Conservation (phyloP, 495 filamentous ascomycete species). For the Mytilinidion resinicola region DNA sequence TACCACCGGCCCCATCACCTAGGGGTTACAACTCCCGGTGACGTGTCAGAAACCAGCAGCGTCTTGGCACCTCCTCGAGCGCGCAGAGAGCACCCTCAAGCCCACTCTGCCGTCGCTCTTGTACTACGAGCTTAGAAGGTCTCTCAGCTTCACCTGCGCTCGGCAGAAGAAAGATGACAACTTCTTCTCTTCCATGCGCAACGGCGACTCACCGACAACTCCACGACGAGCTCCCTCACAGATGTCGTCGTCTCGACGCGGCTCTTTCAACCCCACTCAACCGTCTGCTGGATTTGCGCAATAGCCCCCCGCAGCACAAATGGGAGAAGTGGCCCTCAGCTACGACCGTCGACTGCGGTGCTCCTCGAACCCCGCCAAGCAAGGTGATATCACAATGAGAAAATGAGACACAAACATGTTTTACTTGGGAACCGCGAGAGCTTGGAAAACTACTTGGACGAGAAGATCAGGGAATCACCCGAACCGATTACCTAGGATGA, state of each 20-base stretch:
- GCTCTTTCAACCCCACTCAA: conserved; percentile 44
- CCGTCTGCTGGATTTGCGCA: conserved; percentile 31
- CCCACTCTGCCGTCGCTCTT: conserved; percentile 43
- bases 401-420: no score
- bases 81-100: conserved; percentile 20
- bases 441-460: no score
- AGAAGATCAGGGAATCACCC: no score
- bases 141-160: conserved; percentile 34
- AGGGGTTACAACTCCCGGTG: conserved; percentile 13
- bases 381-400: no score
- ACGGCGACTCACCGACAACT: conserved; percentile 38
- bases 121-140: conserved; percentile 40
- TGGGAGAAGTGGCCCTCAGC: conserved; percentile 34
- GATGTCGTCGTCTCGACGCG: conserved; percentile 41
- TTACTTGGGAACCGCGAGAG: no score
- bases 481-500: no score
- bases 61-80: conserved; percentile 31
- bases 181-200: conserved; percentile 48
- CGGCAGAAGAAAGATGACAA: conserved; percentile 47
- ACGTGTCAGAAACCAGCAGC: conserved; percentile 7
- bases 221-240: conserved; percentile 12
- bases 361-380: no score
- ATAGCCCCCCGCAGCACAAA: conserved; percentile 35
- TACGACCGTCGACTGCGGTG: no score
- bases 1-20: conserved; percentile 43